Evolutionary conservation across 148 eudicot species (phyloP), one percentile per base, ranked within the genome.

Genomic region (Rhododendron vialii): DNA sequence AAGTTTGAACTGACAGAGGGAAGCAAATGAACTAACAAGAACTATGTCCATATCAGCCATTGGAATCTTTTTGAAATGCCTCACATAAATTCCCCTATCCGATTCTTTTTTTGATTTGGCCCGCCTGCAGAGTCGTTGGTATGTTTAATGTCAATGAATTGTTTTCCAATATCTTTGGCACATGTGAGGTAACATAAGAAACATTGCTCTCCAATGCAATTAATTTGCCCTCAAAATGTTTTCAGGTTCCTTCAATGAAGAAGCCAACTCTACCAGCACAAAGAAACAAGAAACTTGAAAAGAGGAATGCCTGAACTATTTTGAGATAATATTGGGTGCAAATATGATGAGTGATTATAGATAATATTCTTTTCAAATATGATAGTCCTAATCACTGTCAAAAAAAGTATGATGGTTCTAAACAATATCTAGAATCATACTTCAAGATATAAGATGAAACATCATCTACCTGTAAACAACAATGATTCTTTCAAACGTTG

Each of bases 41-140:
- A 97, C 98, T 59, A 97, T 91, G 90, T 97, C 98, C 98, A 97
- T 87, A 87, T 97, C 99, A 83, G 98, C 99, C 99, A 97, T 95
- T 36, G 98, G 98, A 61, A 97, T 97, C 90, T 93, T 91, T 90
- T 91, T 97, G 89, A 96, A 96, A 92, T 96, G 99, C 87, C 93
- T 96, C 90, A 96, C 96, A 88, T 87, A 92, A 63, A 96, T 93
- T 45, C 99, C 99, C 65, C 96, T 89, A 59, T 94, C 98, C 20
- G 84, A 53, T 86, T 95, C 93, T 59, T 71, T 84, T 85, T 86
- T 84, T 28, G 92, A 84, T 85, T 94, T 88, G 33, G 98, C 98
- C 87, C 93, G 86, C 90, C 99, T 96, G 92, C 80, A 86, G 22
- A 79, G 51, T 22, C 41, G 48, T 51, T 67, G 59, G 45, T 57